Evolutionary conservation across 345 rosid species (phyloP).

Genomic region (Raphanus raphanistrum): DNA sequence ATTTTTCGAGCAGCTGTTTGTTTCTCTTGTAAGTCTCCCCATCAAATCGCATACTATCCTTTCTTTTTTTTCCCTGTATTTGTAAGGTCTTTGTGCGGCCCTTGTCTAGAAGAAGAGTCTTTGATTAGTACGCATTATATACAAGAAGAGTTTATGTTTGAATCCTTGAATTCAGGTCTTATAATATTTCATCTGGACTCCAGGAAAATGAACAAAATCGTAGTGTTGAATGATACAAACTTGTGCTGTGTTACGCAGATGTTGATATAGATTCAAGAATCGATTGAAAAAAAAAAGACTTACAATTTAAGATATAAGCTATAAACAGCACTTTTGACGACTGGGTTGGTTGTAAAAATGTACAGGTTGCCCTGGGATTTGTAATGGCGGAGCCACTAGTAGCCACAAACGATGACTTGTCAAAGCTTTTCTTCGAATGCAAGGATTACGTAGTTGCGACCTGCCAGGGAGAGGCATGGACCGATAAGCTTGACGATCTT

Average conservation of each 20-base stretch:
- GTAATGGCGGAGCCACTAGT: constrained; percentile 62
- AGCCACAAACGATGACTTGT: constrained; percentile 52
- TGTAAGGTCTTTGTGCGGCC: not conserved
- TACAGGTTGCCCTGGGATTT: constrained; percentile 75
- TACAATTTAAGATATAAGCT: constrained; percentile 7
- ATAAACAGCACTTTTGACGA: constrained; percentile 1
- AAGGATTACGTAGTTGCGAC: constrained; percentile 67
- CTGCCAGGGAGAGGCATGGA: constrained; percentile 64
- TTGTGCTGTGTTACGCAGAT: not conserved
- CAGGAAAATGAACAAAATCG: not conserved
- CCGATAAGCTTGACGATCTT: constrained; percentile 73
- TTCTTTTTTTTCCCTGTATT: not conserved
- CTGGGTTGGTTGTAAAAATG: constrained; percentile 21
- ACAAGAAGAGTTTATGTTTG: not conserved
- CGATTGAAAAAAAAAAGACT: not conserved
- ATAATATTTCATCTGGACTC: not conserved
- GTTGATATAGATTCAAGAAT: not conserved
- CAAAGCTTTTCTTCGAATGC: constrained; percentile 75
- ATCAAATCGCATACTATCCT: not conserved
- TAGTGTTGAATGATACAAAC: not conserved
- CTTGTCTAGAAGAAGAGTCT: constrained; percentile 7
- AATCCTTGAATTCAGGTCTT: not conserved
- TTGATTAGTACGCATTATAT: not conserved
- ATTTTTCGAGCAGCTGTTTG: constrained; percentile 79
- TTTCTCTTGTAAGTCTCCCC: constrained; percentile 67